Percentiles rank a stretch among this genome's conserved stretches.
phyloP scores from a whole-genome alignment of 768 basidiomycete genomes.

The Lepiota subincarnata region DNA sequence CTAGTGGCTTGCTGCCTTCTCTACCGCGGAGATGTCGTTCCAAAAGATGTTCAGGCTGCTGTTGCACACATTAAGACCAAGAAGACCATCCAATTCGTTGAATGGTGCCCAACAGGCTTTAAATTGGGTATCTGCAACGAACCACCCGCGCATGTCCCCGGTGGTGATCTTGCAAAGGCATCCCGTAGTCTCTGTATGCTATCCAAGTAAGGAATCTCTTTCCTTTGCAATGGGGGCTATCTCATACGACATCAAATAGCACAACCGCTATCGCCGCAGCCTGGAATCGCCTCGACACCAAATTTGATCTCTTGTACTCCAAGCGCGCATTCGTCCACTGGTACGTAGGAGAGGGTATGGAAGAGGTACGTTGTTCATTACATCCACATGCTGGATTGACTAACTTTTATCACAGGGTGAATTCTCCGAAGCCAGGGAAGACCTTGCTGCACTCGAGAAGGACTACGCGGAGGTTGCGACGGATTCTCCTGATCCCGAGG shows the following conservation, averaged over 20 bases:
- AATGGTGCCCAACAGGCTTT: slow-evolving; percentile 98
- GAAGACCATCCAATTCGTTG: slow-evolving; percentile 96
- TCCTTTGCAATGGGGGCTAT: background rate
- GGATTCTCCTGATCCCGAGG: slow-evolving; percentile 47
- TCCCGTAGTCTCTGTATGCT: slow-evolving; percentile 96
- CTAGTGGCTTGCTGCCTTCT: slow-evolving; percentile 87
- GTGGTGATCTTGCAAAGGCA: slow-evolving; percentile 92
- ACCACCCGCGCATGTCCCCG: slow-evolving; percentile 85
- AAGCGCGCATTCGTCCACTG: slow-evolving; percentile 90
- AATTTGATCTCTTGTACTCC: slow-evolving; percentile 97
- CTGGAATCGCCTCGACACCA: slow-evolving; percentile 91
- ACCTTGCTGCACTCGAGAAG: slow-evolving; percentile 99
- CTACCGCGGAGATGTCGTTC: slow-evolving; percentile 95
- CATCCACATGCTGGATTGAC: background rate
- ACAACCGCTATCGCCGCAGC: slow-evolving; percentile 92
- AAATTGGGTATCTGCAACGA: slow-evolving; percentile 99
- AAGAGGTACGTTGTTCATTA: slow-evolving; percentile 44
- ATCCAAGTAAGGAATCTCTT: slow-evolving; percentile 45
- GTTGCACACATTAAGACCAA: slow-evolving; percentile 96
- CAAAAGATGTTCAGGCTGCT: slow-evolving; percentile 92
- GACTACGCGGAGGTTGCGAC: slow-evolving; percentile 84
- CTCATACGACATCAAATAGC: slow-evolving; percentile 14
- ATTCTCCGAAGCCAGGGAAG: slow-evolving; percentile 98
- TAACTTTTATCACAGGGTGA: slow-evolving; percentile 56
- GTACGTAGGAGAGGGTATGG: slow-evolving; percentile 99